These are phyloP conservation scores for Logfia minima DNA, from an alignment of 129 eudicot species.

Conservation along the genomic window DNA sequence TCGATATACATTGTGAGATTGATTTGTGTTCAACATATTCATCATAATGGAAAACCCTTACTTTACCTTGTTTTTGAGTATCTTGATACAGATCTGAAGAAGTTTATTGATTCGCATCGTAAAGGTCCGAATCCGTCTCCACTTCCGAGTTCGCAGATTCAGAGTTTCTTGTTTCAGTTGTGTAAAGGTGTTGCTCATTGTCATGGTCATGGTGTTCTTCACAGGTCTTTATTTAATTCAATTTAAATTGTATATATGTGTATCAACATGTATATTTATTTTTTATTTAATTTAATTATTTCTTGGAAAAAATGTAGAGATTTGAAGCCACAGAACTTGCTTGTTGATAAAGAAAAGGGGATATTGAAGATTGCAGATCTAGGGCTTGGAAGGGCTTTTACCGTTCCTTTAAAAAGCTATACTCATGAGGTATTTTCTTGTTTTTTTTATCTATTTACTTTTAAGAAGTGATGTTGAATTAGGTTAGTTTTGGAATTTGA, in stretches of 20 bases:
- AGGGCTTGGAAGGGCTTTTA: conserved; percentile 83
- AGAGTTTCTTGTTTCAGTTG: conserved; percentile 79
- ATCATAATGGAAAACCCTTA: conserved; percentile 72
- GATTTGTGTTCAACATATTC: conserved; percentile 81
- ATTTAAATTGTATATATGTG: not conserved
- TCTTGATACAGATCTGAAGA: conserved; percentile 89
- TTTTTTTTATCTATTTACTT: not conserved
- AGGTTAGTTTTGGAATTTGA: not conserved
- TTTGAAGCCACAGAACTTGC: conserved; percentile 90
- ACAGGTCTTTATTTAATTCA: conserved; percentile 28
- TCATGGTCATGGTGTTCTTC: conserved; percentile 93
- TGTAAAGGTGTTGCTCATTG: conserved; percentile 96
- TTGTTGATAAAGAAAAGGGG: conserved; percentile 84
- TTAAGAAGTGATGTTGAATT: not conserved
- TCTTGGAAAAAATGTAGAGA: conserved; percentile 36
- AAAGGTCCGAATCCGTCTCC: conserved; percentile 86
- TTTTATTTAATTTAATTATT: not conserved
- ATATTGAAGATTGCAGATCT: conserved; percentile 92
- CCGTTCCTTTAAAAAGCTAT: conserved; percentile 87
- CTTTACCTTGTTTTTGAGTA: conserved; percentile 93
- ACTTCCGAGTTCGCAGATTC: conserved; percentile 59
- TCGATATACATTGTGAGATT: conserved; percentile 84
- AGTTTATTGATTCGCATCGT: conserved; percentile 75
- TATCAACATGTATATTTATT: not conserved
- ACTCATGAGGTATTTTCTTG: conserved; percentile 60